Evolutionary conservation across 139 green algal genomes (phyloP).

Genomic region (Mesotaenium endlicherianum): DNA sequence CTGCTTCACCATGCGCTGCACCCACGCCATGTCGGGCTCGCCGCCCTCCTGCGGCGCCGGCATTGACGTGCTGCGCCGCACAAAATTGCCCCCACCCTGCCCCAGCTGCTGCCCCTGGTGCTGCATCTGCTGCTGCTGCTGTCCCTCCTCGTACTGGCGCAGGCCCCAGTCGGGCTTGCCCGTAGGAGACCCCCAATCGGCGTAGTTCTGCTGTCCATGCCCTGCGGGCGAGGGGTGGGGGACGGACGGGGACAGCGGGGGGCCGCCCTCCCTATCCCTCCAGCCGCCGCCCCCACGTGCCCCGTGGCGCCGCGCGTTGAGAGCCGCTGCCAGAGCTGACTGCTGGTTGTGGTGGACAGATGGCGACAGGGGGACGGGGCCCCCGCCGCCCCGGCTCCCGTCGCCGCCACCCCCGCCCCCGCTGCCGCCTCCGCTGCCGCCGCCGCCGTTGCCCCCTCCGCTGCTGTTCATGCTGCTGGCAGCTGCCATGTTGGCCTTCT

Average conservation of each 20-base stretch:
- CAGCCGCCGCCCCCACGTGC: neutral
- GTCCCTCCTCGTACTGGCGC: neutral
- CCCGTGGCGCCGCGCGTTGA: neutral
- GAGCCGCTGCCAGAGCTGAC: slow-evolving; percentile 8
- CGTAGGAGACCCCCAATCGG: slow-evolving; percentile 25
- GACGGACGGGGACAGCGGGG: no score
- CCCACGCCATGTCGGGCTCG: no score
- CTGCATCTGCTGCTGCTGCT: no score
- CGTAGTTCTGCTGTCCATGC: neutral
- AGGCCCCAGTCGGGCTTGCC: slow-evolving; percentile 32
- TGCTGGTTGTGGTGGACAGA: slow-evolving; percentile 4
- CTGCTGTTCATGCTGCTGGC: no score
- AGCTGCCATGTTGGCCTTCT: no score
- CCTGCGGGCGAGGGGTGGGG: neutral
- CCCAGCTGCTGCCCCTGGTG: no score
- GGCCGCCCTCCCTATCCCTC: neutral
- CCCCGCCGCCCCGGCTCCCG: neutral
- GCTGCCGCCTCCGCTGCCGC: no score
- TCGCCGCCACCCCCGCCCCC: neutral
- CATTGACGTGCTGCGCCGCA: no score
- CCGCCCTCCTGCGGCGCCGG: no score
- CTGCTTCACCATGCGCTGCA: no score
- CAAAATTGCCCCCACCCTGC: no score
- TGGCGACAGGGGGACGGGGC: neutral
- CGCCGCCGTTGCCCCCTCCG: no score